Conservation (phyloP, 2,329 filamentous ascomycete genomes). For the Exophiala sideris region DNA sequence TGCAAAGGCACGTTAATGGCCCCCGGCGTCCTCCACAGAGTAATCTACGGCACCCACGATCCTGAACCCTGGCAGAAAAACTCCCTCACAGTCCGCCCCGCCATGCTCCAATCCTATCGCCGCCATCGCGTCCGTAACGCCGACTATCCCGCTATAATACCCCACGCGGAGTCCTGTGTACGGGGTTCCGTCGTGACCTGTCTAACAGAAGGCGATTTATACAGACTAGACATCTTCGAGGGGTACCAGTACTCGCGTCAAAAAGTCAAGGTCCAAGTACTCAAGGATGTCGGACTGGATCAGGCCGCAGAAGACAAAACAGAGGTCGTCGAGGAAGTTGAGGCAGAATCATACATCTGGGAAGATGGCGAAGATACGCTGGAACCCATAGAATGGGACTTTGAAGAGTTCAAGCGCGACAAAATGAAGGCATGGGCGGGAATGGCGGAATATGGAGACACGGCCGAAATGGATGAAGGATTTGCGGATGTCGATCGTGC, state of each 20-base stretch:
- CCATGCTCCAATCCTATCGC: constrained; percentile 69
- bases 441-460: constrained; percentile 33
- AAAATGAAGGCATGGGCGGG: constrained; percentile 64
- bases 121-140: constrained; percentile 65
- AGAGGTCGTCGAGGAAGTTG: constrained; percentile 36
- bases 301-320: constrained; percentile 32
- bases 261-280: constrained; percentile 45
- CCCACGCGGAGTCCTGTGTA: constrained; percentile 49
- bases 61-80: constrained; percentile 50
- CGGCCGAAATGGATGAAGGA: constrained; percentile 38
- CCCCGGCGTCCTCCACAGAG: constrained; percentile 78
- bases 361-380: constrained; percentile 47
- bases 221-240: constrained; percentile 77
- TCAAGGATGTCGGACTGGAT: constrained; percentile 32
- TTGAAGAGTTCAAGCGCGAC: constrained; percentile 73
- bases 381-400: constrained; percentile 81
- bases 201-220: constrained; percentile 71
- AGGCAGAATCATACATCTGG: constrained; percentile 66
- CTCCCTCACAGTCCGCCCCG: constrained; percentile 65
- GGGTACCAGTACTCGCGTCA: constrained; percentile 66
- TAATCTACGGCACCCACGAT: constrained; percentile 64
- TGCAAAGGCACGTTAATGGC: constrained; percentile 66
- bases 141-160: constrained; percentile 79
- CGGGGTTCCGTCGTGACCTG: constrained; percentile 75
- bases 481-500: constrained; percentile 29